Percentiles rank a stretch among this genome's conserved stretches.
Conservation (phyloP, 805 yeast species). For the Candida morakotiae region DNA sequence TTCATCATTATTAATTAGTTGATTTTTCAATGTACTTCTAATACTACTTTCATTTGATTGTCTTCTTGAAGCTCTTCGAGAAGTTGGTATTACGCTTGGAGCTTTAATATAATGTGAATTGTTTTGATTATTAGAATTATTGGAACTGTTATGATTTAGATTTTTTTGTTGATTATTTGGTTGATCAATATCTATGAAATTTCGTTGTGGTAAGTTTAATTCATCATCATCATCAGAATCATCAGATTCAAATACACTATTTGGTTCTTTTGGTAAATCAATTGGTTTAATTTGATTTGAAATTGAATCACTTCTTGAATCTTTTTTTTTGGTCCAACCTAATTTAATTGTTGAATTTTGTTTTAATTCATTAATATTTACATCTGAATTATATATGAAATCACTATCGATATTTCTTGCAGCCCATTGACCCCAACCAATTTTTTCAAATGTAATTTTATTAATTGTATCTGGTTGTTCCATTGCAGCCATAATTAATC, state of each 20-base stretch:
- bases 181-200: slow-evolving; percentile 18
- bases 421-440: slow-evolving; percentile 99
- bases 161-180: neutral
- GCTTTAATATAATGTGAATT: neutral
- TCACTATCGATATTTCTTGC: slow-evolving; percentile 54
- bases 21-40: slow-evolving; percentile 18
- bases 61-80: slow-evolving; percentile 16
- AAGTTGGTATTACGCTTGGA: neutral
- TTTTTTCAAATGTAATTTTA: slow-evolving; percentile 77
- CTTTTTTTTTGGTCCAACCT: slow-evolving; percentile 38
- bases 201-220: slow-evolving; percentile 2
- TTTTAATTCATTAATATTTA: slow-evolving; percentile 29
- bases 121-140: neutral
- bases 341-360: slow-evolving; percentile 30
- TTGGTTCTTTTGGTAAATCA: slow-evolving; percentile 30
- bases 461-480: slow-evolving; percentile 64
- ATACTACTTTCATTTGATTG: slow-evolving; percentile 39
- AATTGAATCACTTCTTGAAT: slow-evolving; percentile 47
- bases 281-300: slow-evolving; percentile 39
- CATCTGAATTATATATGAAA: slow-evolving; percentile 42
- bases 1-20: slow-evolving; percentile 35
- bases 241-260: slow-evolving; percentile 19
- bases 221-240: slow-evolving; percentile 19
- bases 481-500: slow-evolving; percentile 85
- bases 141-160: neutral